Base-by-base conservation (phyloP, 1,284 basidiomycete genomes). In the Phellinidium pouzarii region DNA sequence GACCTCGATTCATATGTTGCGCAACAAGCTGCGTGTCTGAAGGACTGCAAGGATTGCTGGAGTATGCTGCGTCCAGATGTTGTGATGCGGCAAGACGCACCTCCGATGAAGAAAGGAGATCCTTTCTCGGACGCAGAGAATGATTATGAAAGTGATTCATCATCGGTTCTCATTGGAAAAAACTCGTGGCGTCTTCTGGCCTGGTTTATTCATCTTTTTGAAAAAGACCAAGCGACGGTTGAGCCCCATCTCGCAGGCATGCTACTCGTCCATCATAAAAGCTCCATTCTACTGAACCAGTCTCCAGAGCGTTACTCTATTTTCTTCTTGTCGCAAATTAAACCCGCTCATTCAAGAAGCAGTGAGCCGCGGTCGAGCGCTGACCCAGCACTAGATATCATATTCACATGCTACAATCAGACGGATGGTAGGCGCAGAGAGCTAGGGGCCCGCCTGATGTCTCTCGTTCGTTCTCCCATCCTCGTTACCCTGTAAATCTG, bases 261-360 rank as follows among this genome's bases (percentile, higher is more conserved):
- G 20, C 45, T 19, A 20, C 29, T 19, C 40, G 37, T 37, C 23
- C 27, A 31, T 43, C 27, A 22, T 6, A 17, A 19, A 14, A 36
- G 29, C 50, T 22, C 52, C 19, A 46, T 40, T 55, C 11, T 14
- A 7, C 20, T 26, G 11, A 53, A 22, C 48, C 44, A 9, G 9
- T 36, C 17, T 19, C 41, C 57, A 87, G 84, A 66, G 43, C 71
- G 64, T 45, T 73, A 79, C 61, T 87, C 84, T 3, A 70, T 72
- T 3, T 70, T 84, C 25, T 68, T 87, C 36, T 64, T 87, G 25
- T 70, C 71, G n/a, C 83, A 87, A 62, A 75, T 88, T n/a, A 81
- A 83, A 26, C 68, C 71, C 1, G 71, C 79, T n/a, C 71, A 78
- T 26, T 57, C 67, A 70, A 48, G 72, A 70, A 44, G 62, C 63